Conservation (phyloP, 1,139 yeast genomes). For the Saccharomyces pastorianus region DNA sequence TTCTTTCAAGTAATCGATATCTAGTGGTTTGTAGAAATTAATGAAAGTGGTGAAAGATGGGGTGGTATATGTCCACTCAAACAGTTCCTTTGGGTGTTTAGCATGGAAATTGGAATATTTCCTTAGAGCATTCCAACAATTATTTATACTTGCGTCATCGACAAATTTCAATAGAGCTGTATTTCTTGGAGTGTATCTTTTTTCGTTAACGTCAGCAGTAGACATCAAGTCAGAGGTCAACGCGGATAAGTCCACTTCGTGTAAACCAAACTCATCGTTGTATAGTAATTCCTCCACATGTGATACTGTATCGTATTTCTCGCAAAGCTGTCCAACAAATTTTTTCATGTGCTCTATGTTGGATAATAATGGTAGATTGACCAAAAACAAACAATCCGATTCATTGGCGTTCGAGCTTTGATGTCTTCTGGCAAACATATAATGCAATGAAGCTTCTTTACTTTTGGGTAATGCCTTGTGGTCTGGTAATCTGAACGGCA, state of each 20-base stretch:
- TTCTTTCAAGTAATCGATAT: slow-evolving; percentile 28
- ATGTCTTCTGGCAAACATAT: slow-evolving; percentile 58
- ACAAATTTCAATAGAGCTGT: slow-evolving; percentile 69
- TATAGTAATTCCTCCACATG: slow-evolving; percentile 28
- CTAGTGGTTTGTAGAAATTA: slow-evolving; percentile 31
- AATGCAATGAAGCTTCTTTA: slow-evolving; percentile 33
- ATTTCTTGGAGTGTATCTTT: slow-evolving; percentile 50
- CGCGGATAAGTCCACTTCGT: slow-evolving; percentile 50
- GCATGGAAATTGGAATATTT: slow-evolving; percentile 34
- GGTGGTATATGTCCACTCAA: slow-evolving; percentile 29
- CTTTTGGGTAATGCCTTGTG: slow-evolving; percentile 15
- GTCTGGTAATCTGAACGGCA: slow-evolving; percentile 32
- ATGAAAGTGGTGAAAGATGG: slow-evolving; percentile 29
- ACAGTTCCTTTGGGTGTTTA: slow-evolving; percentile 11
- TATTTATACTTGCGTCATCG: slow-evolving; percentile 62
- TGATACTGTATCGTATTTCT: slow-evolving; percentile 29
- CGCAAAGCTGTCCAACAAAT: slow-evolving; percentile 52
- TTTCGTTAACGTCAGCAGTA: slow-evolving; percentile 28
- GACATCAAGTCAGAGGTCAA: slow-evolving; percentile 54
- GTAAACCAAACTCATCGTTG: slow-evolving; percentile 35
- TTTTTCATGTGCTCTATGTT: slow-evolving; percentile 45
- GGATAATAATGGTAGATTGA: slow-evolving; percentile 65
- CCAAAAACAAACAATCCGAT: slow-evolving; percentile 47
- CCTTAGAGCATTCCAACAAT: slow-evolving; percentile 57
- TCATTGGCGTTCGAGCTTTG: slow-evolving; percentile 38